These are phyloP conservation scores for Melastoma candidum DNA, from an alignment of 441 rosid genomes.

Conservation along the genomic window DNA sequence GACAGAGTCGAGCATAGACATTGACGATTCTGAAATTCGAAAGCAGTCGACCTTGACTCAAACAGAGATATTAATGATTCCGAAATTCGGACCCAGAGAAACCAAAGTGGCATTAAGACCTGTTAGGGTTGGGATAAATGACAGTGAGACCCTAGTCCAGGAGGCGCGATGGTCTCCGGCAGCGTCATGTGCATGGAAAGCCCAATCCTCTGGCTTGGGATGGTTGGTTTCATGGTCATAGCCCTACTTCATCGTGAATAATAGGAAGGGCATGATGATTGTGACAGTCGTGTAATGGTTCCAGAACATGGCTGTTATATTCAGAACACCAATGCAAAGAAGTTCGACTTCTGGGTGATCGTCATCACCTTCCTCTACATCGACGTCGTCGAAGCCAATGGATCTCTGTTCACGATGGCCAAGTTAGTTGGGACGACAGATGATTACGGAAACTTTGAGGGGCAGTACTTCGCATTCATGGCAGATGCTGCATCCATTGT, in stretches of 20 bases:
- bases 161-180: constrained; percentile 51
- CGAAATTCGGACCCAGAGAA: constrained; percentile 9
- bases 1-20: no score
- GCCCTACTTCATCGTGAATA: constrained; percentile 61
- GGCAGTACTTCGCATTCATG: constrained; percentile 90
- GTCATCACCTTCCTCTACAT: constrained; percentile 74
- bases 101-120: constrained; percentile 55
- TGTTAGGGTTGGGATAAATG: constrained; percentile 40
- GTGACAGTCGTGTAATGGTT: constrained; percentile 88
- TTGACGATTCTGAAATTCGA: no score
- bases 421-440: constrained; percentile 55
- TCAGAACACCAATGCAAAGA: constrained; percentile 19
- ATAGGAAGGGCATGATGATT: constrained; percentile 78
- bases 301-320: constrained; percentile 59
- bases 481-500: constrained; percentile 78
- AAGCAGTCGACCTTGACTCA: no score
- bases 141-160: constrained; percentile 38
- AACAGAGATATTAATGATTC: no score
- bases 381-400: constrained; percentile 75
- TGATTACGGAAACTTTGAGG: constrained; percentile 57
- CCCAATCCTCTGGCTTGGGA: constrained; percentile 70
- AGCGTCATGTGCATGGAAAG: constrained; percentile 72
- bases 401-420: constrained; percentile 83
- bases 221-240: constrained; percentile 75
- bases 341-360: constrained; percentile 75